Percentiles rank a stretch among this genome's conserved stretches.
Conservation (phyloP, 2,329 filamentous ascomycete genomes). For the Curvularia sp. region DNA sequence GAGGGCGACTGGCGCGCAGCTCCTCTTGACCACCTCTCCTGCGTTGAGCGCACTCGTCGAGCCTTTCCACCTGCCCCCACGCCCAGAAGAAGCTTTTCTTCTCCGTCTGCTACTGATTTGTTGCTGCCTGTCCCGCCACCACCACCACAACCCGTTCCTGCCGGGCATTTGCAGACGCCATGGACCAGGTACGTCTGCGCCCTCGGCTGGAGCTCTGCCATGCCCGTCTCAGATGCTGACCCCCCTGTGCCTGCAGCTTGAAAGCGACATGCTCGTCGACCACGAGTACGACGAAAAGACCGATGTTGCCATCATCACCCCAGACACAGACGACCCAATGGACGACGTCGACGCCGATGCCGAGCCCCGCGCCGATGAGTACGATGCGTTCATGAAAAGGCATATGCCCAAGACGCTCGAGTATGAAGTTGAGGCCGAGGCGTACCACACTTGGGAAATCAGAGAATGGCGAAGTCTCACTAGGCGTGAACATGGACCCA, state of each 20-base stretch:
- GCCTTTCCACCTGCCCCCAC: constrained; percentile 13
- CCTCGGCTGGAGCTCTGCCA: constrained; percentile 1
- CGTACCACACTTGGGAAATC: constrained; percentile 84
- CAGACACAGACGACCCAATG: constrained; percentile 65
- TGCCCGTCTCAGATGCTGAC: constrained; percentile 18
- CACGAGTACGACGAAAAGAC: constrained; percentile 68
- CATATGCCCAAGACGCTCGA: constrained; percentile 80
- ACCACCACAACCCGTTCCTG: constrained; percentile 21
- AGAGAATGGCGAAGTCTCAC: constrained; percentile 77
- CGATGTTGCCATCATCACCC: constrained; percentile 67
- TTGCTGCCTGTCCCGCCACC: constrained; percentile 5
- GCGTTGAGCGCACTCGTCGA: constrained; percentile 17
- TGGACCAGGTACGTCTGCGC: constrained; percentile 50
- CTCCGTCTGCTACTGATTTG: constrained; percentile 9
- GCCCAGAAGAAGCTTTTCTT: constrained; percentile 3
- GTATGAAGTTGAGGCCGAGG: constrained; percentile 78
- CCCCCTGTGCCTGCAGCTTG: constrained; percentile 54
- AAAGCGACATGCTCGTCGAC: constrained; percentile 69
- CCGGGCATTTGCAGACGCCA: constrained; percentile 26
- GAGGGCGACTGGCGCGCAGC: constrained; percentile 32
- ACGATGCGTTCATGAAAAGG: constrained; percentile 83
- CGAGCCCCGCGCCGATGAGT: constrained; percentile 64
- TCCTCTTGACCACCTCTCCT: constrained; percentile 9
- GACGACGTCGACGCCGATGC: constrained; percentile 61
- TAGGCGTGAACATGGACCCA: constrained; percentile 84